Conservation (phyloP, 306 rosid species). For the Vigna angularis region DNA sequence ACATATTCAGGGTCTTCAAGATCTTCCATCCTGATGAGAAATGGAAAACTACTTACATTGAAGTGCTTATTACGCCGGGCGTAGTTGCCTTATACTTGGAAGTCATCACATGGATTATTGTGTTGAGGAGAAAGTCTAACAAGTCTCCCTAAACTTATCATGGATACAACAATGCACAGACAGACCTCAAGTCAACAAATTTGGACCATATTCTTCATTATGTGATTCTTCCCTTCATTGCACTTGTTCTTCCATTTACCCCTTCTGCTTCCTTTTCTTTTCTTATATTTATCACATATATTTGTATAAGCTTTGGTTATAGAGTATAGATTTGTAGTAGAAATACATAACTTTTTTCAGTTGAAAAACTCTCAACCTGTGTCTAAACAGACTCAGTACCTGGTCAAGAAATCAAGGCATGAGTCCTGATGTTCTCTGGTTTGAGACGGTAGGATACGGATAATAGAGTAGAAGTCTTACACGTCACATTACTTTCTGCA, state of each 20-base stretch:
- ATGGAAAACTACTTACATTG: constrained; percentile 68
- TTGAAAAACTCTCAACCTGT: too few species aligned
- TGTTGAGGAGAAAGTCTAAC: constrained; percentile 60
- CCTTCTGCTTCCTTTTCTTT: neutral
- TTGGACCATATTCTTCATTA: neutral
- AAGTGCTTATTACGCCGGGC: constrained; percentile 52
- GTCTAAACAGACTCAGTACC: neutral
- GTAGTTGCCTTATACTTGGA: constrained; percentile 66
- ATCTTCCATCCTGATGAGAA: constrained; percentile 61
- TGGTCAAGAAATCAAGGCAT: constrained; percentile 10
- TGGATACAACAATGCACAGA: constrained; percentile 56
- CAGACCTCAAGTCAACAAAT: neutral
- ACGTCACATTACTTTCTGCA: neutral
- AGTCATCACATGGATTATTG: constrained; percentile 78
- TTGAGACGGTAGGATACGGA: neutral
- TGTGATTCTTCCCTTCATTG: neutral
- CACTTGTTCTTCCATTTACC: neutral
- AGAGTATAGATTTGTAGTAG: too few species aligned
- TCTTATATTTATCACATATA: too few species aligned
- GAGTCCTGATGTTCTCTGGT: neutral
- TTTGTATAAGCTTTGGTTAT: too few species aligned
- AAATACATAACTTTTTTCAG: too few species aligned
- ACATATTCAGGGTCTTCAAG: constrained; percentile 71
- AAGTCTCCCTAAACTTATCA: constrained; percentile 63
- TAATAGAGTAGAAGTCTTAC: neutral